Evolutionary conservation across 2,329 filamentous ascomycete genomes (phyloP), one percentile per base, ranked within the genome.

Genomic region (Nemania diffusa): DNA sequence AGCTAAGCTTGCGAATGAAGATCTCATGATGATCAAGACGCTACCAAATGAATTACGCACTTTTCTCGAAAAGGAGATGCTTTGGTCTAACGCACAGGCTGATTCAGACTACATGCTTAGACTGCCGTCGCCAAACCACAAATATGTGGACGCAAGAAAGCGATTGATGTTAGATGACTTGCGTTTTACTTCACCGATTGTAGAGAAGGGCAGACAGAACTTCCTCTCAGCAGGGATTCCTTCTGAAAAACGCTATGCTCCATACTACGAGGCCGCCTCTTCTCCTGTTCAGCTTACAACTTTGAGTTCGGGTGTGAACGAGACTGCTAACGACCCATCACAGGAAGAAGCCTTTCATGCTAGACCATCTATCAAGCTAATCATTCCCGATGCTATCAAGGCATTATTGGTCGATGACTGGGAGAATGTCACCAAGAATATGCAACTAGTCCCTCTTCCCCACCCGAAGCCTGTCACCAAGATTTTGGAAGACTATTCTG

Each of bases 401-500:
- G 93, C 92, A 17, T 87, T 97, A 69, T 88, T 99, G 2, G 96
- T 99, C 24, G 96, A 99, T 78, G 96, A 99, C 79, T 99, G 96
- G 96, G 96, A 99, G 80, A 97, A 97, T 74, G 90, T 99, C 69
- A 99, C 96, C 64, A 98, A 97, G 82, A 96, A 97, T 77, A 89
- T 93, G 73, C 92, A 95, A 77, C 89, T 98, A 3, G 93, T 97
- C 34, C 90, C 92, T 1, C 84, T 99, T 17, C 96, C 96, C 0
- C 90, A 93, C 53, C 84, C 86, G 29, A 88, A 91, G 58, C 89
- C 95, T 0, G 93, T 96, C 67, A 88, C 87, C 70, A 83, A 88
- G 71, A 93, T 99, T 68, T 83, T 99, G 17, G 86, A 93, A 56
- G 91, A 95, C 71, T 99, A 97, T 78, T 84, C 91, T 63, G 85